Evolutionary conservation across 169 alveolate species (phyloP), one percentile per base, ranked within the genome.

Genomic region (Perkinsus chesapeaki): DNA sequence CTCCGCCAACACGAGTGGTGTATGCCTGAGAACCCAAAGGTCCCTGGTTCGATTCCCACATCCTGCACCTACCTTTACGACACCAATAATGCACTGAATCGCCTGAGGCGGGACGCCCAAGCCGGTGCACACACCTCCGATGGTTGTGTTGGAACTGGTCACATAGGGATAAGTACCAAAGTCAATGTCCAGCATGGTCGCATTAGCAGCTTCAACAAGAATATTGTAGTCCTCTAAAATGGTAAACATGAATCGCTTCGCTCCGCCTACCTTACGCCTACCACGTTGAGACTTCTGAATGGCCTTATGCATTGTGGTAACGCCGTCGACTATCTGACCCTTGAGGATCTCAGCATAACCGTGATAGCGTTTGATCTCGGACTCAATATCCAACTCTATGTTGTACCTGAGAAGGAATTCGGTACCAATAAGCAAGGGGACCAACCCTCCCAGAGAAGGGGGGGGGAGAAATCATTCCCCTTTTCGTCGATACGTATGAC

Each of bases 1-100:
- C 99, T 92, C 96, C 98, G 0, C 99, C 99, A 12, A 99, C 99
- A 93, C 99, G 97, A 16, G 99, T 99, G 39, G 99, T 97, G 94
- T 99, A 99, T 48, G 99, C 98, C 94, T 98, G 97, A 5, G 31
- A 34, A 5, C 92, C 31, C 9, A 91, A 3, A 34, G 48, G 92
- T 34, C 92, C 38, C 39, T 9, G 73, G 92, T 91, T 39, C 39
- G 60, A n/a, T 23, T 5, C 38, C 38, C 34, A 12, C 38, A 34
- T 12, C 38, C 73, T n/a, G 7, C 82, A 91, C 36, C 34, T n/a
- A n/a, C 39, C 94, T 94, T 94, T 60, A 93, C 96, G 43, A 95
- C 96, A 36, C 95, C 96, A 31, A 95, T 91, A 90, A 72, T 73
- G 23, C 90, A 39, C 93, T 96, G 97, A 27, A 97, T 95, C n/a